Evolutionary conservation across 75 land plant genomes (phyloP), one percentile per base, ranked within the genome.

Genomic region (Larix kaempferi): DNA sequence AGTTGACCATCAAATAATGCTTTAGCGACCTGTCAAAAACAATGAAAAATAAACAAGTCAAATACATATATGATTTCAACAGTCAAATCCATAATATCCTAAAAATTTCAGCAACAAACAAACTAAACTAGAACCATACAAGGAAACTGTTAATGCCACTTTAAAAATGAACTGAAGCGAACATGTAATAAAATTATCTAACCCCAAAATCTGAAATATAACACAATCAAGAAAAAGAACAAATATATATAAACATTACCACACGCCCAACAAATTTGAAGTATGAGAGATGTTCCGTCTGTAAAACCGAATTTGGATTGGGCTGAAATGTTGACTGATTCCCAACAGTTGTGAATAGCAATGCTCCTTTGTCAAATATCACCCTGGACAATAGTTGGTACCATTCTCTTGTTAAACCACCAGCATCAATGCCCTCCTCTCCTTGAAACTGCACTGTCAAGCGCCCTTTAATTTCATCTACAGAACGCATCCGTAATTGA

Each of bases 1-100:
- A 92, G 87, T 56, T 92, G 94, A 8, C 94, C 94, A 83, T 92
- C 94, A 88, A 92, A 90, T 39, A 92, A 74, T n/a, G 94, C 94
- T 80, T 92, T 92, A 0, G 87, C 90, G 78, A 92, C 94, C 94
- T 90, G 84, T 8, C 29, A 26, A 79, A 44, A 54, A 21, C 22
- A 58, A 41, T 10, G 27, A 52, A 6, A 17, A 29, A 17, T 54
- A 65, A 41, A 21, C 52, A 74, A 56, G n/a, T 2, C 23, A 33
- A 54, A 62, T 16, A 35, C n/a, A 8, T 7, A 44, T 44, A 44
- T 44, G 49, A 49, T 49, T 49, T 49, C 49, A 41, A 8, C 19
- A 6, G 25, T 16, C 25, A 74, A 27, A 17, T 16, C 22, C n/a
- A 74, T 1, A 23, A 26, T 8, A 10, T 10, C 11, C 54, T 10